Evolutionary conservation across 2,329 filamentous ascomycete species (phyloP), one percentile per base, ranked within the genome.

Genomic region (Chrysosporium queenslandicum): DNA sequence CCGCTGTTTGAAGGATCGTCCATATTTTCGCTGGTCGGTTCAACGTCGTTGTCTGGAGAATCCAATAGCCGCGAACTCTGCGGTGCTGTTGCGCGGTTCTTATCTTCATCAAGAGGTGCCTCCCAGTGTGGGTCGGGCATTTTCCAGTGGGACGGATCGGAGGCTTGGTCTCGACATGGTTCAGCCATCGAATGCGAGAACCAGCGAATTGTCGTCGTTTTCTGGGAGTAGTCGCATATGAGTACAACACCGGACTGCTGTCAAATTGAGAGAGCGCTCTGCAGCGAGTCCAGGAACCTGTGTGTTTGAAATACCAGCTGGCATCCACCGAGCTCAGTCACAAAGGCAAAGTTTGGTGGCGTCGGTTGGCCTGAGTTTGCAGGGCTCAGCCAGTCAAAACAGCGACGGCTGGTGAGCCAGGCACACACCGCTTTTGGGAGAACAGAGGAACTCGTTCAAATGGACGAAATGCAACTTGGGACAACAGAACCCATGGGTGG

Each of bases 1-100:
- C 32, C 41, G 46, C 50, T 48, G 8, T 25, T 46, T 18, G 43
- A 42, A 34, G 48, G 21, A 18, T 55, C 51, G 36, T 42, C 46
- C 45, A 49, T 49, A n/a, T 20, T 43, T 42, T 40, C 34, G 23
- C n/a, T 14, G 4, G 39, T 11, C 18, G 23, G 39, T 25, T 45
- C 27, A 6, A 12, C 20, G 45, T n/a, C 45, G 20, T 37, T 37
- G 45, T 27, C 27, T 9, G 7, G 21, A 27, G 30, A 12, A n/a
- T 37, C 45, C n/a, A 21, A 7, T 9, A 27, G n/a, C n/a, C n/a
- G 12, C 11, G n/a, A 16, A 20, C 25, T 32, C 30, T 34, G 40
- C 8, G 29, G 16, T 43, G n/a, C 25, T 14, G 29, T 51, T 42
- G 7, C n/a, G 21, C 29, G 45, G 20, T 18, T 51, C 8, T 47